phyloP scores from a whole-genome alignment of 2,329 filamentous ascomycete species.

The Fusarium sp. region DNA sequence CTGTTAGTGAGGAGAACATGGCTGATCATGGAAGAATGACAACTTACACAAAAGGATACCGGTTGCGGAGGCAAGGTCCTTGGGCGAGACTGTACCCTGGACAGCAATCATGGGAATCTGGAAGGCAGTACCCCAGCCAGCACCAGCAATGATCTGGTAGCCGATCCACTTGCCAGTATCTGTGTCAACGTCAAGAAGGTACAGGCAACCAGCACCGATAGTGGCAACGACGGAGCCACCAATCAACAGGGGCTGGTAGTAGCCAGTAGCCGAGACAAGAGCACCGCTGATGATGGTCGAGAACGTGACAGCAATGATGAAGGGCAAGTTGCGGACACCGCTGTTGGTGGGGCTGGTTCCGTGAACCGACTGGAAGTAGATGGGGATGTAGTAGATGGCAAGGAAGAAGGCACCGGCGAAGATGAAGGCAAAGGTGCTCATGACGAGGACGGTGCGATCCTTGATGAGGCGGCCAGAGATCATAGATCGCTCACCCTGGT shows the following conservation, averaged over 20 bases:
- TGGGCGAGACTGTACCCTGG: slow-evolving; percentile 58
- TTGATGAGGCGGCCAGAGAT: slow-evolving; percentile 58
- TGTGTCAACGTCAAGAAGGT: slow-evolving; percentile 58
- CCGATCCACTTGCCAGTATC: slow-evolving; percentile 65
- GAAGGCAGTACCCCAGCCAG: slow-evolving; percentile 62
- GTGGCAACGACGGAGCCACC: slow-evolving; percentile 61
- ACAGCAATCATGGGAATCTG: slow-evolving; percentile 68
- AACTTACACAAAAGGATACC: slow-evolving; percentile 63
- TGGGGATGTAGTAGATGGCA: slow-evolving; percentile 64
- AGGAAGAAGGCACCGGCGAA: slow-evolving; percentile 62
- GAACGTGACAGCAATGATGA: slow-evolving; percentile 62
- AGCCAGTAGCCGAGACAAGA: slow-evolving; percentile 58
- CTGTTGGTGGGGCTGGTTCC: slow-evolving; percentile 57
- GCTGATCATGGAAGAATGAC: not conserved
- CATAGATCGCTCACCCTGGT: slow-evolving; percentile 62
- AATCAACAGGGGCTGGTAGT: slow-evolving; percentile 63
- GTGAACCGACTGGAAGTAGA: slow-evolving; percentile 63
- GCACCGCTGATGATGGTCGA: slow-evolving; percentile 58
- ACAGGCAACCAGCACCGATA: slow-evolving; percentile 61
- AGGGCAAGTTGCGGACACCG: slow-evolving; percentile 63
- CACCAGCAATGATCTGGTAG: slow-evolving; percentile 67
- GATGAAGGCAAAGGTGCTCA: slow-evolving; percentile 60
- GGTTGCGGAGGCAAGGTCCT: slow-evolving; percentile 64
- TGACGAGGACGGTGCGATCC: slow-evolving; percentile 57
- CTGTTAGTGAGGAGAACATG: slow-evolving; percentile 31